phyloP scores from a whole-genome alignment of 768 basidiomycete species.

The Boletus vermiculosoides region DNA sequence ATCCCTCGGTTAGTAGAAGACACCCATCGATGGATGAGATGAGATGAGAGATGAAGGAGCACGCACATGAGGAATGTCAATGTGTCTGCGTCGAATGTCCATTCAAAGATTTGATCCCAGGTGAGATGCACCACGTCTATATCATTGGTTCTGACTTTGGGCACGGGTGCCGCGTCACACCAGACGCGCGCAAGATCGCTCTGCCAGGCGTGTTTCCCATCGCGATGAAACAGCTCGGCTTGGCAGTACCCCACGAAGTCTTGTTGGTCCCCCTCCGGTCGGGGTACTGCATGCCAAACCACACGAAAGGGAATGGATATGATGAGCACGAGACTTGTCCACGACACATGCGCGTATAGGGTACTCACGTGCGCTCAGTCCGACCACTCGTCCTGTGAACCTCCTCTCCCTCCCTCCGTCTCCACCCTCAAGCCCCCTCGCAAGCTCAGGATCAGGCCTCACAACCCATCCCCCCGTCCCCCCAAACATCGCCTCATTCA shows the following conservation, averaged over 20 bases:
- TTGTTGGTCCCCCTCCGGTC: constrained; percentile 36
- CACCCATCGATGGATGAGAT: not conserved
- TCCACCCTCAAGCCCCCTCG: not conserved
- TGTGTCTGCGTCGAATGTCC: constrained; percentile 50
- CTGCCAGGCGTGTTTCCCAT: constrained; percentile 42
- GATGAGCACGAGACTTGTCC: not conserved
- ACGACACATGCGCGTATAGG: not conserved
- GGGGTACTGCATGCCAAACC: constrained; percentile 39
- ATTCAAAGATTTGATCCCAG: constrained; percentile 46
- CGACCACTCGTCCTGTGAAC: constrained; percentile 39
- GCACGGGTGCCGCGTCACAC: constrained; percentile 28
- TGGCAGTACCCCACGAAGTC: constrained; percentile 44
- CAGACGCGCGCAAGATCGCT: constrained; percentile 38
- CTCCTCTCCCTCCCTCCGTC: constrained; percentile 6
- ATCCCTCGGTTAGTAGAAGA: not conserved
- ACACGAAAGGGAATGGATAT: not conserved
- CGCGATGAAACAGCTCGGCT: constrained; percentile 45
- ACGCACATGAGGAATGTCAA: constrained; percentile 52
- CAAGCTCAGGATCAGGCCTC: constrained; percentile 40
- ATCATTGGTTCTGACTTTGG: not conserved
- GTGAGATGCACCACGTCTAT: constrained; percentile 35
- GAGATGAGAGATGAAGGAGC: not conserved
- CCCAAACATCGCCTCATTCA: constrained; percentile 63
- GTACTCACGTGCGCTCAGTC: constrained; percentile 45
- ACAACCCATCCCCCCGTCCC: constrained; percentile 55